Conservation (phyloP, 495 filamentous ascomycete genomes). For the Trichoderma erinaceum region DNA sequence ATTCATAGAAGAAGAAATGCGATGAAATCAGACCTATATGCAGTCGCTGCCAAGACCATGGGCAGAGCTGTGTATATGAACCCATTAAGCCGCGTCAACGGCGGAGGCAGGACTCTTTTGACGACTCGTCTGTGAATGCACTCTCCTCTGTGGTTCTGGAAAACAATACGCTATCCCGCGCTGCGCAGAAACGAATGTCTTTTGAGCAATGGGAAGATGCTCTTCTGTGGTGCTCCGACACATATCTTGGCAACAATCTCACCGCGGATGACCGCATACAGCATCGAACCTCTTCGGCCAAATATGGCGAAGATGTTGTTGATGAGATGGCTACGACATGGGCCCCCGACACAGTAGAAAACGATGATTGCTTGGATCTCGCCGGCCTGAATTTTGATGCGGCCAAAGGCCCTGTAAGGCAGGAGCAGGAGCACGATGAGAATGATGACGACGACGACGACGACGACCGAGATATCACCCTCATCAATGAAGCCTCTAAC, state of each 20-base stretch:
- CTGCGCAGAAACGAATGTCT: background rate
- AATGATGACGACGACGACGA: background rate
- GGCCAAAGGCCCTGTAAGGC: background rate
- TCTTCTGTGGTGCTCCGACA: constrained; percentile 3
- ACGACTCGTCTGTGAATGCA: background rate
- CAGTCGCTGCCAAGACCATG: constrained; percentile 50
- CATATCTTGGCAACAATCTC: background rate
- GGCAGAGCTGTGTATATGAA: constrained; percentile 50
- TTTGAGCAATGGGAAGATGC: constrained; percentile 7
- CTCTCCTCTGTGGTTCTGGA: background rate
- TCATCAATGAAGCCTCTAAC: background rate
- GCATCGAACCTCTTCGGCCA: background rate
- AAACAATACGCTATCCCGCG: background rate
- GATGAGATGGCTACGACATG: background rate
- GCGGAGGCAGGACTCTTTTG: constrained; percentile 35
- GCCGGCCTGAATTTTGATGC: background rate
- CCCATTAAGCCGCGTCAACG: constrained; percentile 51
- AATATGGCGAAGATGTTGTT: background rate
- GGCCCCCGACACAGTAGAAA: background rate
- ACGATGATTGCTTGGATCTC: background rate
- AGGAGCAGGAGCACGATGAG: background rate
- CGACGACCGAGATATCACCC: background rate
- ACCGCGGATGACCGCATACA: background rate
- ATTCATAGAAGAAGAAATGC: constrained; percentile 57
- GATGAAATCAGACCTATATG: constrained; percentile 55